Percentiles rank a stretch among this genome's conserved stretches.
Conservation (phyloP, 2,329 filamentous ascomycete genomes). For the Beauveria varroae region DNA sequence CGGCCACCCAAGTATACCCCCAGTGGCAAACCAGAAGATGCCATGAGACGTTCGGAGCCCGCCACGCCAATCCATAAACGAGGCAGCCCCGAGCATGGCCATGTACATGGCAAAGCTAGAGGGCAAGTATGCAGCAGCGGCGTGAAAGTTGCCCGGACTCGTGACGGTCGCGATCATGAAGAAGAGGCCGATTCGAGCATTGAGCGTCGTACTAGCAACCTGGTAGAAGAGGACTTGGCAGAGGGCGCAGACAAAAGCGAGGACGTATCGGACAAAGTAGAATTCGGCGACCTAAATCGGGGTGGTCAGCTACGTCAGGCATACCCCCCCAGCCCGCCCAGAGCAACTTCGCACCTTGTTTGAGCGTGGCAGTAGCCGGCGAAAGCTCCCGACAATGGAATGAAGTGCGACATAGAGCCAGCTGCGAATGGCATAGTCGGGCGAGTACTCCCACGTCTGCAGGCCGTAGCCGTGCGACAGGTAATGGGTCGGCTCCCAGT, state of each 20-base stretch:
- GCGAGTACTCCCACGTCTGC: slow-evolving; percentile 98
- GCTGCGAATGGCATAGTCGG: slow-evolving; percentile 87
- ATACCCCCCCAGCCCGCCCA: too few relatives aligned
- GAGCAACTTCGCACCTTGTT: slow-evolving; percentile 40
- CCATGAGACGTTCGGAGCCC: slow-evolving; percentile 73
- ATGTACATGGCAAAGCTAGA: slow-evolving; percentile 97
- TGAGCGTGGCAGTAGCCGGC: slow-evolving; percentile 54
- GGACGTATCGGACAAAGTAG: slow-evolving; percentile 70
- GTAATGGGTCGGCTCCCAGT: slow-evolving; percentile 97
- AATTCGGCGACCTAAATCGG: slow-evolving; percentile 58
- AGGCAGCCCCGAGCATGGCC: slow-evolving; percentile 73
- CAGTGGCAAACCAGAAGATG: slow-evolving; percentile 85
- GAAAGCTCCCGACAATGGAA: slow-evolving; percentile 60
- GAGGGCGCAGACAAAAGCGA: slow-evolving; percentile 70
- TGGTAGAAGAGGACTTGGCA: slow-evolving; percentile 79
- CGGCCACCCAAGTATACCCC: slow-evolving; percentile 85
- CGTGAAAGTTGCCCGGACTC: slow-evolving; percentile 90
- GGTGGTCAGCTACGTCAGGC: neutral
- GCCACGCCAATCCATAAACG: slow-evolving; percentile 84
- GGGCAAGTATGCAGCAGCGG: slow-evolving; percentile 77
- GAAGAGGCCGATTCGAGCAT: slow-evolving; percentile 75
- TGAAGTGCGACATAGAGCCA: slow-evolving; percentile 87
- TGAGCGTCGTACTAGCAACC: slow-evolving; percentile 67
- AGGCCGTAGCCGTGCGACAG: slow-evolving; percentile 85
- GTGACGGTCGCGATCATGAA: slow-evolving; percentile 71